Evolutionary conservation across 768 basidiomycete species (phyloP), one percentile per base, ranked within the genome.

Genomic region (Tephrocybe sp.): DNA sequence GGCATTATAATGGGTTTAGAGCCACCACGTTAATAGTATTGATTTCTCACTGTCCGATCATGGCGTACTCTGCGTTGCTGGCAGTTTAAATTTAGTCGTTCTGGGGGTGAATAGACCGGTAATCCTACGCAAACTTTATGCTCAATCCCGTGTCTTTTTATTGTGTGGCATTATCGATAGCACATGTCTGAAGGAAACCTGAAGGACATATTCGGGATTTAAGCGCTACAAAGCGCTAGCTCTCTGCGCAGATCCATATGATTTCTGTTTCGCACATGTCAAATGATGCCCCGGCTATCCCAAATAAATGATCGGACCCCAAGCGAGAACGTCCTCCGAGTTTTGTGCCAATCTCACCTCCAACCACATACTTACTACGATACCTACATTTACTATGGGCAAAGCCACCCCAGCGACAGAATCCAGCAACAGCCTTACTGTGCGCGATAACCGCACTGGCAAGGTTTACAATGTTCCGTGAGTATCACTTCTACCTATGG

Each of bases 401-500:
- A 51, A 48, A 48, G 40, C 57, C 14, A 14, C 52, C 6, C 53
- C 55, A 17, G 40, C 48, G 2, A 16, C 52, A n/a, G 49, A 17
- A 36, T 45, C 53, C 5, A 56, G 10, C 39, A 70, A 74, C 53
- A 71, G 66, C 52, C 73, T 93, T 41, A 86, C 84, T 5, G 83
- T 94, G 60, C 72, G 70, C 51, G 92, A 94, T 71, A 91, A 94
- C 66, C 83, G 92, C 50, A 94, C 92, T 2, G 90, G 89, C 23
- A 87, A 85, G 65, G 77, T 79, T 2, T 87, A 86, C 70, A 79
- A 69, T 23, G 72, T 93, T 41, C 85, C 85, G 89, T 92, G 53
- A 63, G 87, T 77, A 30, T 42, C 34, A 5, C 26, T 19, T 11
- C 11, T 14, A 47, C 22, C 11, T 19, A 49, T 23, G 8, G 1